Conservation (phyloP, 2,329 filamentous ascomycete species). For the Scedosporium dehoogii region DNA sequence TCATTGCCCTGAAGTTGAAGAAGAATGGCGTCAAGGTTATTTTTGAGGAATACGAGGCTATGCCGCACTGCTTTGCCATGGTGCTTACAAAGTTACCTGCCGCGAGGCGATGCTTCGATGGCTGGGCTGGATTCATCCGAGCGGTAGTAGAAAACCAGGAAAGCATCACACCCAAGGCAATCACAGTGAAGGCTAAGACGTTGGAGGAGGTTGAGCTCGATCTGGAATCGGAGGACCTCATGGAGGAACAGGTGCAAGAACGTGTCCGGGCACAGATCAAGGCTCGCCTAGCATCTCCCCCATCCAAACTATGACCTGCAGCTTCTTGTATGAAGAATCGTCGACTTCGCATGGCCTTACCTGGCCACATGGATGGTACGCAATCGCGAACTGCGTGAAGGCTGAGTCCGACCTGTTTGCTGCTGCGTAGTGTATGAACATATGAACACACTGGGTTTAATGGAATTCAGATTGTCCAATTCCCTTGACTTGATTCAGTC, state of each 20-base stretch:
- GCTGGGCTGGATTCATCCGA: slow-evolving; percentile 47
- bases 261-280: slow-evolving; percentile 20
- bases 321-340: neutral
- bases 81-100: slow-evolving; percentile 31
- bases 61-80: slow-evolving; percentile 67
- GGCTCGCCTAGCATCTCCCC: neutral
- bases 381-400: no score
- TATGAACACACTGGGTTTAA: no score
- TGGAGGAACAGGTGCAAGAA: slow-evolving; percentile 30
- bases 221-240: slow-evolving; percentile 24
- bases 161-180: slow-evolving; percentile 29
- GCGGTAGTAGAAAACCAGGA: slow-evolving; percentile 24
- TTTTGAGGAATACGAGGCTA: slow-evolving; percentile 66
- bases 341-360: no score
- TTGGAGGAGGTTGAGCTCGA: slow-evolving; percentile 36
- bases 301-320: neutral
- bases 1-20: slow-evolving; percentile 46
- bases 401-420: no score
- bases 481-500: no score
- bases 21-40: slow-evolving; percentile 49
- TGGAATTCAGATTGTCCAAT: no score
- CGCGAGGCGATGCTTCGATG: slow-evolving; percentile 40
- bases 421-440: no score
- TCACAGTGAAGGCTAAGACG: slow-evolving; percentile 38
- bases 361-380: no score